Percentiles rank a stretch among this genome's conserved stretches.
Conservation (phyloP, 1,284 basidiomycete genomes). For the Cryptococcus deneoformans region DNA sequence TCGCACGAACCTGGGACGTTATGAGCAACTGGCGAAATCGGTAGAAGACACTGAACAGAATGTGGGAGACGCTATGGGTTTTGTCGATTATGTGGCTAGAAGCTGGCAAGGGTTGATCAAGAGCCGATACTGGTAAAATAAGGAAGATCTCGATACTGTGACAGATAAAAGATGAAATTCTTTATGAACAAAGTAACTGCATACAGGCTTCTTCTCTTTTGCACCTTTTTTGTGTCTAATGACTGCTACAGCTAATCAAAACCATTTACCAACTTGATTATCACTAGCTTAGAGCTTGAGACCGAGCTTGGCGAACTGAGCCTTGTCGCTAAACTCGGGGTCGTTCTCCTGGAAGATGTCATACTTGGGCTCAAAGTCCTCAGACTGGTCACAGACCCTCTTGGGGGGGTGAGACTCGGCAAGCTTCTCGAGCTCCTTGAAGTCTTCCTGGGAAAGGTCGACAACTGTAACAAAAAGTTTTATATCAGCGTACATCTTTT, state of each 20-base stretch:
- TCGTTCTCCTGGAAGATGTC: constrained; percentile 55
- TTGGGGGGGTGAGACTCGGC: constrained; percentile 34
- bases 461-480: constrained; percentile 22
- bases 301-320: constrained; percentile 31
- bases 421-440: constrained; percentile 37
- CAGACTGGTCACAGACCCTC: constrained; percentile 46
- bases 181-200: neutral
- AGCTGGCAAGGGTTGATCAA: constrained; percentile 32
- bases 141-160: neutral
- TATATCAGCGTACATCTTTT: neutral
- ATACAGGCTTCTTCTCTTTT: neutral
- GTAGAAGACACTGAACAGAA: constrained; percentile 23
- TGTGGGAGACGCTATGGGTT: constrained; percentile 24
- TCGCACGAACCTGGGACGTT: constrained; percentile 21
- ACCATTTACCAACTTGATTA: neutral
- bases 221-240: neutral
- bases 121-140: constrained; percentile 31
- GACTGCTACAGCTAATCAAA: neutral
- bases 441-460: constrained; percentile 41
- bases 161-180: neutral
- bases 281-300: constrained; percentile 5
- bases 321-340: constrained; percentile 52
- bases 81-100: constrained; percentile 28
- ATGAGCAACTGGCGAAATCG: constrained; percentile 13
- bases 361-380: constrained; percentile 36